Evolutionary conservation across 306 rosid species (phyloP).

Genomic region (Betula pendula): DNA sequence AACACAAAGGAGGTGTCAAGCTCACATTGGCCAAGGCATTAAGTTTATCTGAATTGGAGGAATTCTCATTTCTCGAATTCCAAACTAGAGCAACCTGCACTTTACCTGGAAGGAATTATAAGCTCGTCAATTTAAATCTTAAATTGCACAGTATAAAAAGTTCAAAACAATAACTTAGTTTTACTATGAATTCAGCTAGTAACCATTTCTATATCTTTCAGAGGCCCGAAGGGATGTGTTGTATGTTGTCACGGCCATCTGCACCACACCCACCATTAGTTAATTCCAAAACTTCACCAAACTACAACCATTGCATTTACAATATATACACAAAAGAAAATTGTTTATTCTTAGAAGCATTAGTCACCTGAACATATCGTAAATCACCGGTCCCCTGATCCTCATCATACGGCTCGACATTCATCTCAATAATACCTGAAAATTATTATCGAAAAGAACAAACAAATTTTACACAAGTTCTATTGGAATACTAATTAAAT

Average conservation of each 20-base stretch:
- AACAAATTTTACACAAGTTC: too few species aligned
- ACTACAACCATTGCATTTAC: background rate
- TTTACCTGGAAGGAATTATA: conserved; percentile 53
- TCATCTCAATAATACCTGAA: conserved; percentile 66
- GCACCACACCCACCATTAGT: conserved; percentile 29
- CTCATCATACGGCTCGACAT: conserved; percentile 69
- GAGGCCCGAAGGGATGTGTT: conserved; percentile 77
- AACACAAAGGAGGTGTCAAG: conserved; percentile 9
- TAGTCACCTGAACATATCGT: conserved; percentile 81
- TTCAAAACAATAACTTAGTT: conserved; percentile 1
- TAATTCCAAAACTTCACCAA: conserved; percentile 17
- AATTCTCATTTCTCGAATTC: conserved; percentile 84
- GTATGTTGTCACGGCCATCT: conserved; percentile 97
- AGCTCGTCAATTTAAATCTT: conserved; percentile 22
- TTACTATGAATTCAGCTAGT: conserved; percentile 22
- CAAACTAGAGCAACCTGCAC: conserved; percentile 93
- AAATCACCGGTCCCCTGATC: conserved; percentile 82
- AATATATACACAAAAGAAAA: background rate
- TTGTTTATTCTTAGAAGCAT: background rate
- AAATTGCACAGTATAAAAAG: conserved; percentile 4
- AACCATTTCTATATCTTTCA: conserved; percentile 83
- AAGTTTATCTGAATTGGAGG: conserved; percentile 61
- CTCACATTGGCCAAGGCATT: conserved; percentile 80
- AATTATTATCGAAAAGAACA: conserved; percentile 9
- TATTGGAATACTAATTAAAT: too few species aligned